Base-by-base conservation (phyloP, 768 basidiomycete genomes). In the Butyriboletus loyo region DNA sequence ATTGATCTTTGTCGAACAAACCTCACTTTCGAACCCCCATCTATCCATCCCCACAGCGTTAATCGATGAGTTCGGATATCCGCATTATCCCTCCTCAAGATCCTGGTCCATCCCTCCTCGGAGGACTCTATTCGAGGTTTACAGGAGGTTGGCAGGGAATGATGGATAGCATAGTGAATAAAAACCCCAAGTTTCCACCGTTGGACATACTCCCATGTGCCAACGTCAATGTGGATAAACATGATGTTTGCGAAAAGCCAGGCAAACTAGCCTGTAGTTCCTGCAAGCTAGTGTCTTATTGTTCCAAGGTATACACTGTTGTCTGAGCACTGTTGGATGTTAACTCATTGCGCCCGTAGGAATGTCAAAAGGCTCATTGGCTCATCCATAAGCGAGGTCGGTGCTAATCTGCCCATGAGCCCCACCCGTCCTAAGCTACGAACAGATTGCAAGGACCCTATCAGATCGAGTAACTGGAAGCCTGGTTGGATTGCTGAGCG, bases 321-420 rank as follows among this genome's bases (percentile, higher is more conserved):
- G 31, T 42, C 7, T 7, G 31, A 13, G 11, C 8, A 17, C 22
- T 9, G 13, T 21, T 19, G 2, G 24, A 25, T 13, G 19, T n/a
- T 50, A 14, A 40, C 7, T 32, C 7, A 41, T 5, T 11, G 3
- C 13, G 7, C 13, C 10, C 14, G 17, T 43, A 77, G 74, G 71
- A 68, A 37, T 79, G 77, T 51, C 78, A 79, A 57, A 62, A 35
- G 19, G 57, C 36, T 19, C 77, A 78, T 49, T 78, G 77, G 78
- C 51, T 41, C 2, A 34, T 24, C 2, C 76, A 79, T 50, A 77
- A 76, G 49, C 46, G 14, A 49, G 72, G 75, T 75, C 21, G 40
- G 54, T 43, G 15, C 19, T 21, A 28, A 28, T 31, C 7, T 34
- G 35, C 7, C 7, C 41, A 10, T 43, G 15, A 27, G 17, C 31